Base-by-base conservation (phyloP, 2,329 filamentous ascomycete species). In the Scolecobasidium constrictum region DNA sequence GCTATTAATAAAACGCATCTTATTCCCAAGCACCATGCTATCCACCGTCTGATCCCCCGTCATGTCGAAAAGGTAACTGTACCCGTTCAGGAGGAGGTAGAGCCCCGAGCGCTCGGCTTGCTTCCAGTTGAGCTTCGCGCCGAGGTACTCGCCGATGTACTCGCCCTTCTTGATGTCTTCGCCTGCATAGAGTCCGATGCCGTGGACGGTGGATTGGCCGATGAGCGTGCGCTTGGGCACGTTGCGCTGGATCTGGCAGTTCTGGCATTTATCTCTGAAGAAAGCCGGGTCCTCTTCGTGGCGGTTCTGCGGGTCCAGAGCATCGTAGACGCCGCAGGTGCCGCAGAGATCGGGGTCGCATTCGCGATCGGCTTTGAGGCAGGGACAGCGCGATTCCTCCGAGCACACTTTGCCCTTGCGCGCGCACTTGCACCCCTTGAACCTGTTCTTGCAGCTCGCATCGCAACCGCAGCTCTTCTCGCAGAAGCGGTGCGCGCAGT, bases 141-240 rank as follows among this genome's bases (percentile, higher is more conserved):
- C 86, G 2, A 78, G 77, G 56, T 92, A 92, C 57, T 92, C 86
- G 22, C 83, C 81, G 15, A 92, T 69, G 50, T 83, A 90, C n/a
- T 83, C 79, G 41, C 80, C 77, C 46, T 73, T 69, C 3, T 66
- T 65, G 47, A 86, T 77, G 43, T 77, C 67, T 53, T 86, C 78
- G 3, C 78, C 80, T 2, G 80, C 72, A 54, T 83, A 90, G 0
- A 92, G 67, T 0, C 85, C 86, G 48, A 86, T 86, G 0, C 85
- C 85, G 43, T 81, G 76, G 3, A 88, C 72, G 47, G 77, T 75
- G 37, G 82, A 87, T 42, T 78, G 69, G 2, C 83, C 86, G 4
- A 87, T 65, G 3, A 85, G 60, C 0, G 86, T 75, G 3, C 73
- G 69, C 53, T 81, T 85, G 18, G 73, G 66, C 4, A 75, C 65